Percentiles rank a stretch among this genome's conserved stretches.
Evolutionary conservation across 305 asterid genomes (phyloP).

Genomic region (Fraxinus baroniana): DNA sequence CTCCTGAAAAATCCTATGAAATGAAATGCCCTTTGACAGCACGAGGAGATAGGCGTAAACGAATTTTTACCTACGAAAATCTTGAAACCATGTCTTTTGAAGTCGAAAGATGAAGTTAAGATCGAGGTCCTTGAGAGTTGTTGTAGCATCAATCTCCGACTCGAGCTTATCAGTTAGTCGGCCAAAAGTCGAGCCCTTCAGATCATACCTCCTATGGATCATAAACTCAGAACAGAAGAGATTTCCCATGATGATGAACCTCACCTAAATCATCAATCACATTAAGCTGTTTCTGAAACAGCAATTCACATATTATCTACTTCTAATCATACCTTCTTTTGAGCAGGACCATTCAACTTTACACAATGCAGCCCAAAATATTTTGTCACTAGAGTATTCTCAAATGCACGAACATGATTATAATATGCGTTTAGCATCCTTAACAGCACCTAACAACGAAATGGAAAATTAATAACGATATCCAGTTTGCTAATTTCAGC

Average conservation of each 20-base stretch:
- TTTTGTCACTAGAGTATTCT: constrained; percentile 77
- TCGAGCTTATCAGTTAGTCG: constrained; percentile 89
- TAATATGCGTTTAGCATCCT: constrained; percentile 85
- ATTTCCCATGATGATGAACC: constrained; percentile 92
- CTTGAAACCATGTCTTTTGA: constrained; percentile 87
- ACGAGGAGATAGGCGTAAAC: not conserved
- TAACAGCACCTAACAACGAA: constrained; percentile 54
- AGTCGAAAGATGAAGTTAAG: constrained; percentile 82
- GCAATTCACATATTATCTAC: not conserved
- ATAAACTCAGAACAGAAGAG: constrained; percentile 66
- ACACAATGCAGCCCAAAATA: constrained; percentile 86
- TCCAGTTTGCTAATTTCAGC: not conserved
- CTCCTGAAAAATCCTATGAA: not conserved
- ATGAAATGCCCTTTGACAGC: not conserved
- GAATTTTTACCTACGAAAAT: constrained; percentile 58
- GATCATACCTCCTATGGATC: constrained; percentile 76
- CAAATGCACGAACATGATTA: constrained; percentile 80
- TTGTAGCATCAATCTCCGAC: constrained; percentile 83
- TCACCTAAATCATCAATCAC: constrained; percentile 48
- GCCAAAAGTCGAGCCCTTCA: constrained; percentile 97
- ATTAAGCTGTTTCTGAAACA: not conserved
- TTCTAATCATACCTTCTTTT: constrained; percentile 53
- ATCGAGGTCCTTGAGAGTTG: constrained; percentile 93
- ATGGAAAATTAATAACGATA: not conserved
- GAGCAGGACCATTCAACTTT: constrained; percentile 70